A percentile compares a stretch with the other conserved stretches of the same genome.
Evolutionary conservation across 176 grass and related monocot genomes (phyloP).

Genomic region (Aechmea fasciata): DNA sequence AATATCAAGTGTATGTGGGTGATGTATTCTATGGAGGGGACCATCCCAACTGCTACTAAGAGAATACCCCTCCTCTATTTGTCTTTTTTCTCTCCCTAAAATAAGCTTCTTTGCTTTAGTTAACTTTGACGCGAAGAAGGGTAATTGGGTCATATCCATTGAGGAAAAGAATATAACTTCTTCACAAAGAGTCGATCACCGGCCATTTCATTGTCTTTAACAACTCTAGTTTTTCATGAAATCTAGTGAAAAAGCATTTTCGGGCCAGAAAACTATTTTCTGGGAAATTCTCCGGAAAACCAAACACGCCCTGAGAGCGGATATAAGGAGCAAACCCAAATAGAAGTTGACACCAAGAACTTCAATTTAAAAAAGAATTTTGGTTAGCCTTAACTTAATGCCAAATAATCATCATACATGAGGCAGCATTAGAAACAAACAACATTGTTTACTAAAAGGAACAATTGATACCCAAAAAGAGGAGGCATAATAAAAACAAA

Average conservation of each 20-base stretch:
- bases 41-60: constrained; percentile 17
- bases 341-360: too few relatives aligned
- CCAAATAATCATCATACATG: too few relatives aligned
- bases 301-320: background rate
- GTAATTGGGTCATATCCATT: constrained; percentile 24
- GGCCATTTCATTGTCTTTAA: constrained; percentile 17
- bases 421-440: too few relatives aligned
- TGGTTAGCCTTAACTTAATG: too few relatives aligned
- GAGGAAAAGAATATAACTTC: constrained; percentile 19
- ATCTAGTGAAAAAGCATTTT: background rate
- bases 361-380: too few relatives aligned
- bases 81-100: constrained; percentile 31
- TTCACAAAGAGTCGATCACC: constrained; percentile 15
- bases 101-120: constrained; percentile 10
- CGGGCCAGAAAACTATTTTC: constrained; percentile 6
- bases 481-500: background rate
- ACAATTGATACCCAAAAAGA: background rate
- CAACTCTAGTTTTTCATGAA: background rate
- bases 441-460: too few relatives aligned
- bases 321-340: too few relatives aligned
- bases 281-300: constrained; percentile 19
- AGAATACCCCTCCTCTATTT: constrained; percentile 24
- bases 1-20: constrained; percentile 21
- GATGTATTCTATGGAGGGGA: constrained; percentile 20
- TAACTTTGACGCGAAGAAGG: constrained; percentile 18